Conservation (phyloP, 805 yeast species). For the Saturnispora sekii region DNA sequence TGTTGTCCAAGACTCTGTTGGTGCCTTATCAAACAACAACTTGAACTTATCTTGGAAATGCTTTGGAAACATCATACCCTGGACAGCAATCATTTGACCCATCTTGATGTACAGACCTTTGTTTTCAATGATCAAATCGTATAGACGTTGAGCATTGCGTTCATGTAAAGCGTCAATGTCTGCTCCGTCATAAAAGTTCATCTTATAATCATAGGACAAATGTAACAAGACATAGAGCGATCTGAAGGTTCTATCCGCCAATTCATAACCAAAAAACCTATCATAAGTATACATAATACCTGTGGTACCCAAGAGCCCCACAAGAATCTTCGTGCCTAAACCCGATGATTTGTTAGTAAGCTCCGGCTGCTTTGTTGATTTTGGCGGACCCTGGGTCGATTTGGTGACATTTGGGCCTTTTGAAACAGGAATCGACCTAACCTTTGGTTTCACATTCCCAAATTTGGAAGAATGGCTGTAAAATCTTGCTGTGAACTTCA, state of each 20-base stretch:
- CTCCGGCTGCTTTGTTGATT: background rate
- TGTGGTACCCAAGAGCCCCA: constrained; percentile 14
- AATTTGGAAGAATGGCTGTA: background rate
- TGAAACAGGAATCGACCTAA: background rate
- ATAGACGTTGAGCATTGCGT: constrained; percentile 42
- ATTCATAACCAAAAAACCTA: constrained; percentile 35
- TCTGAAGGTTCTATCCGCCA: constrained; percentile 41
- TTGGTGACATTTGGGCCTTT: background rate
- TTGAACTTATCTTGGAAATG: constrained; percentile 51
- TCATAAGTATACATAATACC: constrained; percentile 21
- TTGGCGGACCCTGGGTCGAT: background rate
- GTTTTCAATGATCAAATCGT: constrained; percentile 35
- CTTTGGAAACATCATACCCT: constrained; percentile 56
- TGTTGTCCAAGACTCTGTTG: constrained; percentile 42
- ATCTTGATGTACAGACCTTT: constrained; percentile 62
- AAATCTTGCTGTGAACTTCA: background rate
- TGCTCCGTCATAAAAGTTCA: constrained; percentile 35
- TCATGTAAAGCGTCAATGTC: constrained; percentile 51
- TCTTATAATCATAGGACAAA: constrained; percentile 55
- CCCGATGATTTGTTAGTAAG: background rate
- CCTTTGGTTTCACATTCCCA: background rate
- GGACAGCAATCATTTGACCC: constrained; percentile 76
- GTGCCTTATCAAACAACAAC: constrained; percentile 59
- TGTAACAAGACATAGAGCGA: constrained; percentile 37
- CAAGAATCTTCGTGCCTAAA: constrained; percentile 4